Base-by-base conservation (phyloP, 352 stramenopile genomes). In the Phytopythium boreale region DNA sequence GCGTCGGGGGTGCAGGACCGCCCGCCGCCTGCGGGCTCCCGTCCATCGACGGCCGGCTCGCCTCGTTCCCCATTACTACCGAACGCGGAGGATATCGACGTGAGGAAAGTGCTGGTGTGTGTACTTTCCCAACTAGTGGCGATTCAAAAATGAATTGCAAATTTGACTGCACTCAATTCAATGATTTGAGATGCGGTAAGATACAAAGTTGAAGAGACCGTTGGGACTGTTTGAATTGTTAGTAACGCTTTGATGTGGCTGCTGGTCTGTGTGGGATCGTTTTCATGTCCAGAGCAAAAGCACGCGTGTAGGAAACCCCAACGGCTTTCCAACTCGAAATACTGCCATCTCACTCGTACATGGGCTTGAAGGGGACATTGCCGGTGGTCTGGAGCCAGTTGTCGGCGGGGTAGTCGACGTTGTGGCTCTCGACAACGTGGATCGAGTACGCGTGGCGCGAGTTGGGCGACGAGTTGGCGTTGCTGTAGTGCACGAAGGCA, bases 361-460 rank as follows among this genome's bases (percentile, higher is more conserved):
- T 82, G 29, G 79, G 69, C 59, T 80, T 75, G 61, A 92, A 92
- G 0, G 80, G 77, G 63, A 75, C 73, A 37, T 80, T 79, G 11
- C 74, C 78, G 20, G 88, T 87, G 63, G 92, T 97, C 74, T 99
- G 96, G 29, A 99, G 79, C 96, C 96, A 99, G 69, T 99, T 99
- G 51, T 89, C 82, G 15, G 70, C 67, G 4, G 90, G 90, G 74
- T 97, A 99, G 24, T 60, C 41, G 29, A 90, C 88, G 20, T 88
- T 72, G 29, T 90, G 73, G 41, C 92, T 97, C 75, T 99, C 95
- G 29, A 99, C 85, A 20, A 98, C 80, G 75, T 99, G 96, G 44
- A 99, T 84, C 66, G 97, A 94, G 83, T 98, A 99, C 26, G 96
- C 97, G 74, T 98, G 96, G 59, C 96, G 85, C 64, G 87, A 96